Evolutionary conservation across 768 basidiomycete species (phyloP), one percentile per base, ranked within the genome.

Genomic region (Suillus tomentosus): DNA sequence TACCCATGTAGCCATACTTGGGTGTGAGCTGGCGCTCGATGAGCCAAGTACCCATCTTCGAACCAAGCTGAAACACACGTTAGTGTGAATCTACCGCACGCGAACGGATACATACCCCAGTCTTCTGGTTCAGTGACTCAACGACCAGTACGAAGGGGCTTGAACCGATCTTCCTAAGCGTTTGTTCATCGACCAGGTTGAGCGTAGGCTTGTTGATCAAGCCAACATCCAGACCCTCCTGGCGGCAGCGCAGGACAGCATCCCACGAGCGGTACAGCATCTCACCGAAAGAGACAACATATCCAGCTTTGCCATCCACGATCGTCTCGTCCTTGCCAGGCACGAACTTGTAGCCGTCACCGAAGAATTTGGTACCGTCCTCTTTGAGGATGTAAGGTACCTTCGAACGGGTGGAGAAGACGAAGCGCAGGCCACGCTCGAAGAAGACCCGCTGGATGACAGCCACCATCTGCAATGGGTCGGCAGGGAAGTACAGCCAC

Each of bases 371-470:
- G 69, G 83, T 76, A 13, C 92, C 88, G 69, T 94, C 87, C 70
- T 87, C 87, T 71, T 89, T 85, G 66, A 94, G 85, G 73, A 95
- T 89, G 78, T 86, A 94, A 34, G 94, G 94, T 4, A 95, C 91
- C 77, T 95, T 95, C 39, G 94, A 86, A 48, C 94, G 90, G 5
- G 94, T 95, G 6, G 92, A 94, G 79, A 95, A 95, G 70, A 95
- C 79, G 76, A 95, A 95, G 64, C 94, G 89, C 14, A 95, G 50
- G 24, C 94, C 93, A 48, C 84, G 85, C 65, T 93, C 84, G 77
- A 94, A 94, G 82, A 95, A 94, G 36, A 94, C 90, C 22, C 82
- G 82, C 67, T 89, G 77, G 70, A 95, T 81, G 71, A 94, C 77
- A 39, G 90, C 90, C 55, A 83, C 73, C 92, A 95, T 95, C 74